Evolutionary conservation across 1,139 yeast species (phyloP).

Genomic region (Hyphopichia wangnamkhiaoensis): DNA sequence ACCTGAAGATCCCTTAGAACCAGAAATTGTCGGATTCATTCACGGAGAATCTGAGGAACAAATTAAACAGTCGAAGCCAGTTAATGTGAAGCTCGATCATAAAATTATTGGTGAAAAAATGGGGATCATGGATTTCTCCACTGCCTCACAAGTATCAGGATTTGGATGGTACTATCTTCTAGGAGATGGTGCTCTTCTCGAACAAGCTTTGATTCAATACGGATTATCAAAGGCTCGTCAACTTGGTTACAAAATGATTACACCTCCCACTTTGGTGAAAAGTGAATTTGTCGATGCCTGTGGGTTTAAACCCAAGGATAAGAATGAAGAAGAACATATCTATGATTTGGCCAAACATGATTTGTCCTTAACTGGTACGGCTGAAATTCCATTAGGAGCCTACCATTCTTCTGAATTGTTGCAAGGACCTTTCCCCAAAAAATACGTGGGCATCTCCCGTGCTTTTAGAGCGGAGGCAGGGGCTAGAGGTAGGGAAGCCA

Average conservation of each 20-base stretch:
- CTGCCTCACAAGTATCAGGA: conserved; percentile 79
- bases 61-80: conserved; percentile 19
- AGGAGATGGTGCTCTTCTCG: conserved; percentile 86
- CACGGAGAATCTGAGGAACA: conserved; percentile 38
- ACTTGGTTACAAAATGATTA: conserved; percentile 67
- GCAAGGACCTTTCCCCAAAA: conserved; percentile 44
- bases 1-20: conserved; percentile 38
- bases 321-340: conserved; percentile 82
- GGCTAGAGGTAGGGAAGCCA: conserved; percentile 89
- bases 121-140: conserved; percentile 65
- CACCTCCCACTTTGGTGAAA: conserved; percentile 87
- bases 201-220: conserved; percentile 85
- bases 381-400: conserved; percentile 93
- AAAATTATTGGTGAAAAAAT: conserved; percentile 61
- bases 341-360: conserved; percentile 58
- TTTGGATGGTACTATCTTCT: conserved; percentile 84
- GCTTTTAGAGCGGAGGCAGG: conserved; percentile 98
- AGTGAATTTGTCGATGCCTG: conserved; percentile 81
- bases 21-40: conserved; percentile 49
- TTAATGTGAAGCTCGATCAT: conserved; percentile 51
- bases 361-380: conserved; percentile 85
- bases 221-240: conserved; percentile 66
- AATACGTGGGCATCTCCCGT: conserved; percentile 80
- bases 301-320: conserved; percentile 94
- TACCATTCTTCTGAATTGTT: conserved; percentile 38